Evolutionary conservation across 2,329 filamentous ascomycete genomes (phyloP), one percentile per base, ranked within the genome.

Genomic region (Epichloe coenophiala): DNA sequence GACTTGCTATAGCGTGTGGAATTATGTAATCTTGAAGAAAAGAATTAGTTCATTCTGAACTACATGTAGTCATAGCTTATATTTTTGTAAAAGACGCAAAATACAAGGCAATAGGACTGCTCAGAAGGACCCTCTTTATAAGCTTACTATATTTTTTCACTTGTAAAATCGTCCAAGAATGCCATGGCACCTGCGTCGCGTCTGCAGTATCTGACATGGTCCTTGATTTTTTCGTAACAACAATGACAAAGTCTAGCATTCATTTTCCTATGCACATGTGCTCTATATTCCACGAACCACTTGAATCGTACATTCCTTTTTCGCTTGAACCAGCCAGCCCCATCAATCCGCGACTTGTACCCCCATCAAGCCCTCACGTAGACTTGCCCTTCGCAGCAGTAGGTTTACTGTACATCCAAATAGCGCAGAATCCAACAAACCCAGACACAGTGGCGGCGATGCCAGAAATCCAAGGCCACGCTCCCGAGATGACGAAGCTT

Each of bases 401-500:
- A 2, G 77, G 77, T 61, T 72, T 72, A 61, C 76, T 79, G 61
- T 77, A 98, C 67, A 98, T 73, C 93, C 93, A 98, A 37, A 97
- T 61, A 13, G 81, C 80, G 48, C 89, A 86, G 69, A 98, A 97
- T 0, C 73, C 80, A 55, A 97, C 57, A 78, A 90, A 98, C 7
- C 89, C 93, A 11, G 73, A 75, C 50, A 95, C 78, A 2, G 94
- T 95, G 47, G 84, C 83, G 64, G 79, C 86, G 54, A 97, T 86
- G 53, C 93, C 91, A 0, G 83, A 77, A 63, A 98, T 87, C 88
- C 91, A 97, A 11, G 91, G 88, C 87, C 88, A 97, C 3, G 89
- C 91, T 41, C 84, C 90, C 54, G 79, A 87, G 65, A 98, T 98
- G 63, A 78, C 80, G 72, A 82, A 97, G 67, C 87, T 94, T 60